Evolutionary conservation across 2,329 filamentous ascomycete genomes (phyloP), one percentile per base, ranked within the genome.

Genomic region (Claviceps sp.): DNA sequence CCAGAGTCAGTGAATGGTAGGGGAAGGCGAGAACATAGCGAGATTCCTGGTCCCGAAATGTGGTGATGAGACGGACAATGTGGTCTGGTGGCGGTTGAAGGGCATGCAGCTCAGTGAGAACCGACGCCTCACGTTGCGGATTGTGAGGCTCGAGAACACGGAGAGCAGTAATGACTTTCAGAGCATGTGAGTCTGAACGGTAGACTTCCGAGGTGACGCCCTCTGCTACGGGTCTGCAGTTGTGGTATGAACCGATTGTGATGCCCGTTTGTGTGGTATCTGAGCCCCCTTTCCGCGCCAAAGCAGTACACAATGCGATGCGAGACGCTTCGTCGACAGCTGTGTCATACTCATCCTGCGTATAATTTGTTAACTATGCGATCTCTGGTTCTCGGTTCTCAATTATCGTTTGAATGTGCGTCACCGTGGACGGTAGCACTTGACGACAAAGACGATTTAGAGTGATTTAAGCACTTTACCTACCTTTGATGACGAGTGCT

Each of bases 151-250:
- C 82, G 40, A 82, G 76, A 69, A 85, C 81, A 51, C 77, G 73
- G 40, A 82, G 82, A 37, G 87, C 83, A 30, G 81, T 82, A 38
- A 93, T 95, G 54, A 96, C 82, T 65, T 98, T 98, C 48, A 98
- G 72, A 2, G 91, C 93, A 18, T 72, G 70, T 50, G 69, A 60
- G 22, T 65, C 69, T 42, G 82, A 82, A 59, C 84, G 84, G 70
- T 90, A 97, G 49, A 98, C 82, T 52, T 84, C 80, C 18, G 91
- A 93, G 55, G 88, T 93, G 13, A 91, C 72, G 20, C 93, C 93
- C 56, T 73, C 72, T 46, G 73, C 72, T n/a, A 84, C 62, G 57
- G 75, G 74, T 26, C 69, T 67, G 61, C 81, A 85, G 54, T 73
- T 66, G 18, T 56, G 45, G 57, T 81, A 82, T 5, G 64, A 30